Evolutionary conservation across 129 eudicot species (phyloP).

Genomic region (Erigeron canadensis): DNA sequence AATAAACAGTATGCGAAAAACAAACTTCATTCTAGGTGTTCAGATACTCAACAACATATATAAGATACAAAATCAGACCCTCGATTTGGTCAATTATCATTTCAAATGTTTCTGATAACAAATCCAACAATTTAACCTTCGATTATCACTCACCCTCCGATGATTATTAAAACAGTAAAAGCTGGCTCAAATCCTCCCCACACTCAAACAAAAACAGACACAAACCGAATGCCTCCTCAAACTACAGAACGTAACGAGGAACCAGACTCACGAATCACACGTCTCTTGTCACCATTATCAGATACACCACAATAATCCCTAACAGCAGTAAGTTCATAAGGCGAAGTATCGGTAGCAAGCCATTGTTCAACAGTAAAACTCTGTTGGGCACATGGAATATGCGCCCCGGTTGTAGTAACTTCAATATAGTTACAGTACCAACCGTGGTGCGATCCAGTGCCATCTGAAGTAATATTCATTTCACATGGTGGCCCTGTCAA

Average conservation of each 20-base stretch:
- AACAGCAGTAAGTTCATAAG: slow-evolving; percentile 55
- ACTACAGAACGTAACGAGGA: slow-evolving; percentile 13
- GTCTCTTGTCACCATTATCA: background rate
- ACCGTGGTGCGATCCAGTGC: slow-evolving; percentile 67
- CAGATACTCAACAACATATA: background rate
- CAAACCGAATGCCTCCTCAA: slow-evolving; percentile 42
- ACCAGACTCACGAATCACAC: slow-evolving; percentile 17
- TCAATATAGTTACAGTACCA: slow-evolving; percentile 88
- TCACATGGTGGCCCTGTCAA: slow-evolving; percentile 54
- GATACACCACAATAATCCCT: slow-evolving; percentile 39
- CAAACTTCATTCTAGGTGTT: background rate
- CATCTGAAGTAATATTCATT: slow-evolving; percentile 78
- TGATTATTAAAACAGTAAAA: background rate
- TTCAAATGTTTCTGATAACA: background rate
- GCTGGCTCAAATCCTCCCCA: background rate
- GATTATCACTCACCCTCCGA: background rate
- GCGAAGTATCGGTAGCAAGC: slow-evolving; percentile 71
- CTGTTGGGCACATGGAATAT: slow-evolving; percentile 58
- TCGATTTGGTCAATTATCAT: background rate
- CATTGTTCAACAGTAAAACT: slow-evolving; percentile 75
- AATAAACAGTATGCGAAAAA: background rate
- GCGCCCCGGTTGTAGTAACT: slow-evolving; percentile 81
- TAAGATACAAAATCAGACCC: background rate
- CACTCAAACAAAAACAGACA: background rate
- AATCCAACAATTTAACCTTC: background rate